These are phyloP conservation scores for Orychophragmus violaceus DNA, from an alignment of 345 rosid species.

Conservation along the genomic window DNA sequence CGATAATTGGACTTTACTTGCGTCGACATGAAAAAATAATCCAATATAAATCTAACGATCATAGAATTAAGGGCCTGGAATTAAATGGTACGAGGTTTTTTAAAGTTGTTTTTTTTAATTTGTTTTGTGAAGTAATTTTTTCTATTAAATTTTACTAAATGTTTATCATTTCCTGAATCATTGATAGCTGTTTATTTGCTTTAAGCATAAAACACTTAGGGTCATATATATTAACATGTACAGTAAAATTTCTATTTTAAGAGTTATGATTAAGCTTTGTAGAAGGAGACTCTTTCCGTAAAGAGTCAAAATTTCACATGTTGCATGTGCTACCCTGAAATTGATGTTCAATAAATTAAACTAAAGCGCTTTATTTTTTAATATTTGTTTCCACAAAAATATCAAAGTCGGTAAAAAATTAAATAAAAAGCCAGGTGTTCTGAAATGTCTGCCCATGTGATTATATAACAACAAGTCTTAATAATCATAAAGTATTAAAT, in stretches of 20 bases:
- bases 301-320: constrained; percentile 32
- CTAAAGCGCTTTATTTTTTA: not conserved
- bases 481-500: constrained; percentile 6
- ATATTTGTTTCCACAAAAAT: not conserved
- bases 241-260: constrained; percentile 22
- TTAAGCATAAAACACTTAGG: not conserved
- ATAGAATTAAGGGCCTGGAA: constrained; percentile 27
- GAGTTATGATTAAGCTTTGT: constrained; percentile 11
- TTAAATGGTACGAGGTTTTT: constrained; percentile 36
- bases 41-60: constrained; percentile 14
- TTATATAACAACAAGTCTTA: constrained; percentile 4
- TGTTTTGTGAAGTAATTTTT: not conserved
- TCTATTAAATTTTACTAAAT: not conserved
- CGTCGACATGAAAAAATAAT: constrained; percentile 5
- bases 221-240: not conserved
- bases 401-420: constrained; percentile 10
- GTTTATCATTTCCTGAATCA: not conserved
- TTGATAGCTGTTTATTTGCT: not conserved
- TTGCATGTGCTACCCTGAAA: constrained; percentile 33
- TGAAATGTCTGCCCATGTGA: constrained; percentile 37
- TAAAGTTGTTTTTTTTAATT: not conserved
- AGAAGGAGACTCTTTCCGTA: constrained; percentile 16
- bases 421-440: constrained; percentile 26
- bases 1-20: not conserved
- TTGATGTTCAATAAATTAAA: constrained; percentile 25